Evolutionary conservation across 225 moss, liverwort and hornwort genomes (phyloP).

Genomic region (Marchantia paleacea): DNA sequence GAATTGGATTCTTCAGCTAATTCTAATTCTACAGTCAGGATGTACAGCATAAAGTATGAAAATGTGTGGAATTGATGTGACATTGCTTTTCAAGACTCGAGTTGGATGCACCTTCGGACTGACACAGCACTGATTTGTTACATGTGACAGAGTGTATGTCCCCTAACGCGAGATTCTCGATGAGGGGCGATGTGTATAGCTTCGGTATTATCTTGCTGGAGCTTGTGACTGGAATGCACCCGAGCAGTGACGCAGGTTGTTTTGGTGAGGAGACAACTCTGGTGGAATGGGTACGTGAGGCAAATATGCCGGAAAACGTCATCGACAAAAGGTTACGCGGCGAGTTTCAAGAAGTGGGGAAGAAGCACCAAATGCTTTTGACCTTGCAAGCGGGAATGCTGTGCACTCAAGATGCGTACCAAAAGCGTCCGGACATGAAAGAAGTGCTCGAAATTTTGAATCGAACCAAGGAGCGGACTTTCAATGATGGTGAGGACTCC

Average conservation of each 20-base stretch:
- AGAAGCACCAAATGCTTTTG: conserved; percentile 21
- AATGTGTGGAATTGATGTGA: too few species aligned
- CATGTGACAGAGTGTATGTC: conserved; percentile 3
- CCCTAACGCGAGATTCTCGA: conserved; percentile 6
- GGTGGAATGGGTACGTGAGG: conserved; percentile 23
- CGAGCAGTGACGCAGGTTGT: background rate
- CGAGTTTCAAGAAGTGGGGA: conserved; percentile 5
- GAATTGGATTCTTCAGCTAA: too few species aligned
- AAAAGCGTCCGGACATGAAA: conserved; percentile 32
- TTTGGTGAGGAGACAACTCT: conserved; percentile 9
- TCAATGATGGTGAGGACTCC: background rate
- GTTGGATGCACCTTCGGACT: too few species aligned
- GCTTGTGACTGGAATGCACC: conserved; percentile 31
- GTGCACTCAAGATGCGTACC: conserved; percentile 29
- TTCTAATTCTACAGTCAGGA: too few species aligned
- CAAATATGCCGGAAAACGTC: conserved; percentile 13
- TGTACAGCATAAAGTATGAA: too few species aligned
- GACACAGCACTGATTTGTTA: background rate
- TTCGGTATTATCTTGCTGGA: conserved; percentile 38
- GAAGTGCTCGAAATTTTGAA: conserved; percentile 38
- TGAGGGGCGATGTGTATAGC: conserved; percentile 38
- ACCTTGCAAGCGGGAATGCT: conserved; percentile 27
- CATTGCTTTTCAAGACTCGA: too few species aligned
- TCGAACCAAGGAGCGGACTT: conserved; percentile 10
- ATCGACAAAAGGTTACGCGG: background rate